Conservation (phyloP, 2,329 filamentous ascomycete genomes). For the Arthrinium phaeospermum region DNA sequence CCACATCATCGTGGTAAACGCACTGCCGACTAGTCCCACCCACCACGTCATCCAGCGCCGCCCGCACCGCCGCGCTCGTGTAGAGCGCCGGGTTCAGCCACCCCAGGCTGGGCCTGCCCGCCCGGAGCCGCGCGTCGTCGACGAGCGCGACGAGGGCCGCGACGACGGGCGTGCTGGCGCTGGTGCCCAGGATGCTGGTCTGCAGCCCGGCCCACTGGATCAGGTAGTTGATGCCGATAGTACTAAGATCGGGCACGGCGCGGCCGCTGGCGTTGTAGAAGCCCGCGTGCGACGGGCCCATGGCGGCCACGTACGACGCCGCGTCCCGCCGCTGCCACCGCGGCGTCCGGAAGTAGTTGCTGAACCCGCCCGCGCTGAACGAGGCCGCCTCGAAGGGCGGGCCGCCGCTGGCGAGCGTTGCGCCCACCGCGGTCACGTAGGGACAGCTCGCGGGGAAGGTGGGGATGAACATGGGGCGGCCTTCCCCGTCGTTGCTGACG, state of each 20-base stretch:
- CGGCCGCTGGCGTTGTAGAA: conserved; percentile 43
- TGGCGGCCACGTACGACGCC: conserved; percentile 45
- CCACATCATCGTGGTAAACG: conserved; percentile 38
- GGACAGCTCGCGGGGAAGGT: conserved; percentile 57
- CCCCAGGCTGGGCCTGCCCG: conserved; percentile 55
- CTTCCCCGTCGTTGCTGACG: conserved; percentile 57
- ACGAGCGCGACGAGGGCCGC: conserved; percentile 60
- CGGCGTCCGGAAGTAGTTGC: conserved; percentile 54
- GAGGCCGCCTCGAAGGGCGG: conserved; percentile 30
- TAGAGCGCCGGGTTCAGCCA: conserved; percentile 60
- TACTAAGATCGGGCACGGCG: conserved; percentile 59
- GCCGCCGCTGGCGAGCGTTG: conserved; percentile 28
- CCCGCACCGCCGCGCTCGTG: conserved; percentile 39
- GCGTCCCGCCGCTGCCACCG: conserved; percentile 52
- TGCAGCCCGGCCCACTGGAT: conserved; percentile 44
- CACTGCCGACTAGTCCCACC: conserved; percentile 49
- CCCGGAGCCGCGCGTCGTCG: conserved; percentile 57
- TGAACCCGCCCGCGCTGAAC: conserved; percentile 52
- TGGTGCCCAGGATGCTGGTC: conserved; percentile 35
- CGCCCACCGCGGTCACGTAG: conserved; percentile 36
- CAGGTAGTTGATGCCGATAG: conserved; percentile 48
- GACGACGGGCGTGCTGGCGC: conserved; percentile 59
- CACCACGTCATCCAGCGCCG: conserved; percentile 48
- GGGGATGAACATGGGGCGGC: conserved; percentile 53
- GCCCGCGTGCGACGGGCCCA: conserved; percentile 40